A percentile compares a stretch with the other conserved stretches of the same genome.
Conservation (phyloP, 2,329 filamentous ascomycete species). For the Aspergillus glaucus region DNA sequence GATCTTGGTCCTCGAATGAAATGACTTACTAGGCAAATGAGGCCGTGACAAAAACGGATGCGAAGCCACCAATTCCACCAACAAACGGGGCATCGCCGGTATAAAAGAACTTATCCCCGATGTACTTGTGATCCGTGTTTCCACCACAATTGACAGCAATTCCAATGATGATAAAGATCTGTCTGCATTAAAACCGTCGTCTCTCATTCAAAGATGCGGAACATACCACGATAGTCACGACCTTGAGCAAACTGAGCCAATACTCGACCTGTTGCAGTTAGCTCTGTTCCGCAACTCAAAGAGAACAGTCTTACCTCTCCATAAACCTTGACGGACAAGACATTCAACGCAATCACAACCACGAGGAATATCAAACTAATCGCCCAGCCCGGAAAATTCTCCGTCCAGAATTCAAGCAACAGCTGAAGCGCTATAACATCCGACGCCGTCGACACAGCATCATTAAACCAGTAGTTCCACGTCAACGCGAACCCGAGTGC, state of each 20-base stretch:
- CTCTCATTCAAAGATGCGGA: too few species aligned
- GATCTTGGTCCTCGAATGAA: neutral
- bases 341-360: constrained; percentile 48
- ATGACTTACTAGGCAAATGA: constrained; percentile 50
- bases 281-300: constrained; percentile 1
- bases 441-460: constrained; percentile 54
- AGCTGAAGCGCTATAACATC: constrained; percentile 57
- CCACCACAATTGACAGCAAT: constrained; percentile 56
- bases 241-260: constrained; percentile 37
- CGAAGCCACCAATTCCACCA: constrained; percentile 59
- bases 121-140: constrained; percentile 49
- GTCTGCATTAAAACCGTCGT: constrained; percentile 29
- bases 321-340: constrained; percentile 49
- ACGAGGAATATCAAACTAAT: constrained; percentile 58
- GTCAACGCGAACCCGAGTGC: constrained; percentile 40
- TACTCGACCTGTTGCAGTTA: constrained; percentile 30
- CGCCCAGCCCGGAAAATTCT: constrained; percentile 58
- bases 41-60: constrained; percentile 58
- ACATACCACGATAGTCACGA: constrained; percentile 35
- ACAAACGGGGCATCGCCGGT: constrained; percentile 59
- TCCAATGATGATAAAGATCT: constrained; percentile 58
- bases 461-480: constrained; percentile 57
- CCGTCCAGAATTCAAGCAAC: constrained; percentile 56
- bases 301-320: constrained; percentile 40
- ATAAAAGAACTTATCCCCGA: constrained; percentile 54